A percentile compares a stretch with the other conserved stretches of the same genome.
phyloP scores from a whole-genome alignment of 192 early-diverging fungal genomes.

The Funneliformis geosporum region DNA sequence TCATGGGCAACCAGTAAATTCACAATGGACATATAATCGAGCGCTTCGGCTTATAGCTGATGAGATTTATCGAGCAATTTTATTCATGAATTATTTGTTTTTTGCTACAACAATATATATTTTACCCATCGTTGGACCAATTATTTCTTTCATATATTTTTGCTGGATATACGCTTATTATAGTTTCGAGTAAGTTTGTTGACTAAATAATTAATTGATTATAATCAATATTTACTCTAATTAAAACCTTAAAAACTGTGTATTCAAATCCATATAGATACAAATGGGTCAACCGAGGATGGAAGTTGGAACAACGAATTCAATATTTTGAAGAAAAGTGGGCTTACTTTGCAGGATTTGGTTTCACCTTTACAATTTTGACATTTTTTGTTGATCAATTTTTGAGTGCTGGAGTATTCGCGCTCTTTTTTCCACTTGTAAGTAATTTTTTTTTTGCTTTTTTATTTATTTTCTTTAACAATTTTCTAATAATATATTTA shows the following conservation, averaged over 20 bases:
- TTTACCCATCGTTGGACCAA: slow-evolving; percentile 45
- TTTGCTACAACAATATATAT: slow-evolving; percentile 37
- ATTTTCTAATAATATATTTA: not conserved
- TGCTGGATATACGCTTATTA: slow-evolving; percentile 52
- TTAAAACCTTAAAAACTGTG: slow-evolving; percentile 36
- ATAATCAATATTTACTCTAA: slow-evolving; percentile 33
- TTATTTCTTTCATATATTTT: slow-evolving; percentile 46
- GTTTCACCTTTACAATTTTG: slow-evolving; percentile 44
- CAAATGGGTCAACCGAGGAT: slow-evolving; percentile 51
- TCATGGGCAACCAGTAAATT: slow-evolving; percentile 40
- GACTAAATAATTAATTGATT: not conserved
- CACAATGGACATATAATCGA: slow-evolving; percentile 37
- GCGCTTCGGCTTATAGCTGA: slow-evolving; percentile 39
- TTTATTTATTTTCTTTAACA: not conserved
- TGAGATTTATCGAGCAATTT: slow-evolving; percentile 49
- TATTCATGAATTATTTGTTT: slow-evolving; percentile 50
- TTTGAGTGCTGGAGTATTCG: slow-evolving; percentile 51
- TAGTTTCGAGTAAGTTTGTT: slow-evolving; percentile 51
- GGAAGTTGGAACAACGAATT: slow-evolving; percentile 52
- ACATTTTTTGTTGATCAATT: slow-evolving; percentile 55
- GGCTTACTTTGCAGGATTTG: slow-evolving; percentile 67
- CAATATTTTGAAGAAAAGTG: slow-evolving; percentile 59
- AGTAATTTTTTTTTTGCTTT: slow-evolving; percentile 13
- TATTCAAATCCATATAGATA: slow-evolving; percentile 50
- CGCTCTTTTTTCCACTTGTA: slow-evolving; percentile 54